Percentiles rank a stretch among this genome's conserved stretches.
phyloP scores from a whole-genome alignment of 164 flowering plant species.

The Liriodendron chinense region DNA sequence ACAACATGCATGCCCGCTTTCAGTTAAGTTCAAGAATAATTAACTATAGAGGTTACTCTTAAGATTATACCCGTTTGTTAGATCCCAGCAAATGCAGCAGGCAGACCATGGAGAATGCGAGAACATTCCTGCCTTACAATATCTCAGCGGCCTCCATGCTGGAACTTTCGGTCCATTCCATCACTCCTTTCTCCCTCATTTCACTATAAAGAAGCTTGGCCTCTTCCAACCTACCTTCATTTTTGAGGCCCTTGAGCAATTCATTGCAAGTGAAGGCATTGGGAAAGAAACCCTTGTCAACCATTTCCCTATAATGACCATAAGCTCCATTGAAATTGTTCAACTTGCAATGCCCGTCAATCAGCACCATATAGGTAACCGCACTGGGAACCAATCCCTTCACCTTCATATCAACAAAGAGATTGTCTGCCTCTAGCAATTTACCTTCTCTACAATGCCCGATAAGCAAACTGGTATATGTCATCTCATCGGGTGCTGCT shows the following conservation, averaged over 20 bases:
- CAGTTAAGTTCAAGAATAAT: too few relatives aligned
- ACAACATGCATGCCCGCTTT: too few relatives aligned
- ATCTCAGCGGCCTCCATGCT: neutral
- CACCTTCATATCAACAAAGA: slow-evolving; percentile 51
- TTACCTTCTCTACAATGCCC: slow-evolving; percentile 47
- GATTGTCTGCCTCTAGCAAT: slow-evolving; percentile 36
- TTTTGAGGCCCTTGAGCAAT: slow-evolving; percentile 46
- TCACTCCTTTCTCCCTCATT: slow-evolving; percentile 34
- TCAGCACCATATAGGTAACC: slow-evolving; percentile 46
- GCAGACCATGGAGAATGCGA: neutral
- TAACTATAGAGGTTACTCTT: too few relatives aligned
- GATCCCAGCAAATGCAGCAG: neutral
- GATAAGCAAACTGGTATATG: slow-evolving; percentile 57
- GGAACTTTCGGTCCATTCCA: slow-evolving; percentile 1
- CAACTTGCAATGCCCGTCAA: slow-evolving; percentile 49
- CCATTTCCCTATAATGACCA: slow-evolving; percentile 56
- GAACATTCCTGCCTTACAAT: slow-evolving; percentile 1
- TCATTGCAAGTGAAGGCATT: too few relatives aligned
- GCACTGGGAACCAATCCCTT: slow-evolving; percentile 42
- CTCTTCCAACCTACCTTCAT: slow-evolving; percentile 48
- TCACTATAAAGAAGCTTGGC: slow-evolving; percentile 41
- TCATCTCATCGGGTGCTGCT: slow-evolving; percentile 41
- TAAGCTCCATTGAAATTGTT: slow-evolving; percentile 52
- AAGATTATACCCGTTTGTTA: neutral
- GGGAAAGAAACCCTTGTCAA: too few relatives aligned